Conservation (phyloP, 1,284 basidiomycete genomes). For the Sanguinoderma infundibulare region DNA sequence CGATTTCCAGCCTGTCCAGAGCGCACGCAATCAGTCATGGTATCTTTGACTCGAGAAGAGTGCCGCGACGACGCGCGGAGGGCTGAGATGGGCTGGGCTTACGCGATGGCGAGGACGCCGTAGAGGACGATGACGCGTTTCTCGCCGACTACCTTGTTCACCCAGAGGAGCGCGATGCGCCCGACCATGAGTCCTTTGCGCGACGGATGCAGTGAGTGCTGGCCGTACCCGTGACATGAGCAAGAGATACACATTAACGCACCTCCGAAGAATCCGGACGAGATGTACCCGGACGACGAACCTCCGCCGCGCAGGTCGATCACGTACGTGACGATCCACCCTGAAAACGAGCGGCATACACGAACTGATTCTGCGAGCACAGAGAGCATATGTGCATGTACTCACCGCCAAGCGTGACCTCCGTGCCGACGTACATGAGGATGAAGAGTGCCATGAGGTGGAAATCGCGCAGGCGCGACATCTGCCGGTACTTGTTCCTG, state of each 20-base stretch:
- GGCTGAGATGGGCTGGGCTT: conserved; percentile 9
- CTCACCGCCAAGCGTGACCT: conserved; percentile 51
- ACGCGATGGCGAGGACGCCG: conserved; percentile 41
- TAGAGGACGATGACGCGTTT: conserved; percentile 45
- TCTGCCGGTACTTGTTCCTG: conserved; percentile 43
- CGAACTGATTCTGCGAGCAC: too few species aligned
- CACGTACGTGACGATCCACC: conserved; percentile 59
- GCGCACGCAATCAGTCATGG: not conserved
- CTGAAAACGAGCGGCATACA: conserved; percentile 26
- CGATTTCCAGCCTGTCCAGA: conserved; percentile 50
- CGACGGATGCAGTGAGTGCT: not conserved
- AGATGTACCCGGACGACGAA: conserved; percentile 52
- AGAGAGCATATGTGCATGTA: not conserved
- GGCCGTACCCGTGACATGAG: not conserved
- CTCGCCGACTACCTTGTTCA: conserved; percentile 56
- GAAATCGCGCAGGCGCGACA: conserved; percentile 40
- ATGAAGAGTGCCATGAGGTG: conserved; percentile 50
- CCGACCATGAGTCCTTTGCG: conserved; percentile 46
- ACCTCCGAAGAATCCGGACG: conserved; percentile 57
- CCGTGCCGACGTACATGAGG: conserved; percentile 51
- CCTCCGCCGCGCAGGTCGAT: conserved; percentile 51
- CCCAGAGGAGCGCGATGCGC: conserved; percentile 49
- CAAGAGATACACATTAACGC: conserved; percentile 3
- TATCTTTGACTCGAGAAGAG: not conserved
- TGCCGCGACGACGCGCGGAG: too few species aligned